Evolutionary conservation across 2,329 filamentous ascomycete species (phyloP).

Genomic region (Xylariomycetidae sp.): DNA sequence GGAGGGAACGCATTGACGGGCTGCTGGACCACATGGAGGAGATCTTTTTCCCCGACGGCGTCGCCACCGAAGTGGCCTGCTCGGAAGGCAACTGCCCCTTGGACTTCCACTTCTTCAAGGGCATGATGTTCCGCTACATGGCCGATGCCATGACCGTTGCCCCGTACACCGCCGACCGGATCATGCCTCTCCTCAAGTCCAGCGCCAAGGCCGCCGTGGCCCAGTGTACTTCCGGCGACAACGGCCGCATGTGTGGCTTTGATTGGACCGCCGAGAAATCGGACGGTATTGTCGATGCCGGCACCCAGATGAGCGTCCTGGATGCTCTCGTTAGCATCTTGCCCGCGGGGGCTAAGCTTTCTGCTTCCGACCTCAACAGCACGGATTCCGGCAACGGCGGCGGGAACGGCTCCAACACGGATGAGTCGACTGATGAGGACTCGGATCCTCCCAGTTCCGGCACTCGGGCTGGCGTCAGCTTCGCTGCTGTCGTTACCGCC

Average conservation of each 20-base stretch:
- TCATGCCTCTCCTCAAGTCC: conserved; percentile 29
- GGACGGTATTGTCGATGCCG: conserved; percentile 42
- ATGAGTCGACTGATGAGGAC: background rate
- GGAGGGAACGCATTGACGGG: conserved; percentile 41
- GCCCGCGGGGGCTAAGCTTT: background rate
- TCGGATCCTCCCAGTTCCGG: background rate
- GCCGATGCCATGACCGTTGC: conserved; percentile 30
- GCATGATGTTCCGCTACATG: conserved; percentile 45
- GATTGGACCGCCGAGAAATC: conserved; percentile 14
- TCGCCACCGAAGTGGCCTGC: conserved; percentile 50
- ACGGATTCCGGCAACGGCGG: conserved; percentile 1
- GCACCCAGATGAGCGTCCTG: conserved; percentile 47
- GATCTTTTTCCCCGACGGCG: conserved; percentile 41
- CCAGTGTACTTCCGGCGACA: conserved; percentile 28
- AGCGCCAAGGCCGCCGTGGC: conserved; percentile 34
- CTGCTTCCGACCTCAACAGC: background rate
- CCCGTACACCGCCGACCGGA: conserved; percentile 27
- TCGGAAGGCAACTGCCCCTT: conserved; percentile 43
- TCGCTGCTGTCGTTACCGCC: background rate
- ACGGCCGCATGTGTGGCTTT: conserved; percentile 19
- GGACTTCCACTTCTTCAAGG: conserved; percentile 52
- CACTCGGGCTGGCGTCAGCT: background rate
- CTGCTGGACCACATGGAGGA: conserved; percentile 36
- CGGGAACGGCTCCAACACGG: background rate
- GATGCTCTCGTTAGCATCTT: conserved; percentile 32